Evolutionary conservation across 495 filamentous ascomycete genomes (phyloP), one percentile per base, ranked within the genome.

Genomic region (Annulohypoxylon nitens): DNA sequence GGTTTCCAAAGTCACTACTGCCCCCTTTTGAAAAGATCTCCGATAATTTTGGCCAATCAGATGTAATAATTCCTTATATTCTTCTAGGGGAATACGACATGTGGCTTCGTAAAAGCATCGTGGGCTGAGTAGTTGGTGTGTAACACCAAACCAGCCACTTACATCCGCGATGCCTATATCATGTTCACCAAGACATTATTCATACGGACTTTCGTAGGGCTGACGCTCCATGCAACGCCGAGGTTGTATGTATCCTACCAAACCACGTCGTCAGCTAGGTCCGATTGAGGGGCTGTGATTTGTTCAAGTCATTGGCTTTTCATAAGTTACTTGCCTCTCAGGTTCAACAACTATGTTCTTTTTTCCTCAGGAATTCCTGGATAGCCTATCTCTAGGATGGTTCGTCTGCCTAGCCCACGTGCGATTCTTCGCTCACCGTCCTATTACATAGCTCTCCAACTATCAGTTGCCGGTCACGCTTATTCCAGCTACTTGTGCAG

Each of bases 391-490:
- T 5, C 48, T 10, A 53, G 20, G 48, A 57, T 57, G 53, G 14
- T 2, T 37, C 11, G 33, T 30, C 53, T 6, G 5, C 26, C 26
- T 57, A 37, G 11, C 26, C 30, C 53, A 18, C 26, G 30, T 36
- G 53, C 26, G 53, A 18, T 4, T 20, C 1, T 36, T 20, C 53
- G 25, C n/a, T 36, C 36, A 36, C 14, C 14, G 26, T 36, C n/a
- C 33, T 57, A 18, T 30, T 57, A 34, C 36, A 57, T 36, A 30
- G 26, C 6, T 36, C 33, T 57, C 18, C 33, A 36, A 16, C 33
- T 57, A 57, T 33, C 18, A 4, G 6, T 25, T 36, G 6, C 10
- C 9, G 91, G 72, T 26, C 30, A 39, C 16, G 47, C 45, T 11
- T 39, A 41, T 39, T 48, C 59, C 30, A 7, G 61, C 16, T 53